Conservation (phyloP, 2,329 filamentous ascomycete species). For the Epichloe festucae region DNA sequence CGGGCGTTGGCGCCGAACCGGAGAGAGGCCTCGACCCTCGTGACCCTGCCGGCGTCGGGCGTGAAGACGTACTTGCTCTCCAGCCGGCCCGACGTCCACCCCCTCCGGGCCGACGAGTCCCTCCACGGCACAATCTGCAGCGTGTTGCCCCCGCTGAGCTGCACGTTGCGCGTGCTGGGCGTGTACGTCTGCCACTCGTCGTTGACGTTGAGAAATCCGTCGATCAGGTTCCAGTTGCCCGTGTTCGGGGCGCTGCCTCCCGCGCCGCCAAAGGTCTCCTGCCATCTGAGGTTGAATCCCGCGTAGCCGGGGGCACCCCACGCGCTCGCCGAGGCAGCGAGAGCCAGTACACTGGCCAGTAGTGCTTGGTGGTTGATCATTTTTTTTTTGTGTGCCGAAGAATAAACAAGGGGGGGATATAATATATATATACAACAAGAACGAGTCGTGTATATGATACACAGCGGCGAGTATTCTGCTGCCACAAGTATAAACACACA, state of each 20-base stretch:
- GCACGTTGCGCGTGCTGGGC: slow-evolving; percentile 31
- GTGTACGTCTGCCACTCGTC: slow-evolving; percentile 39
- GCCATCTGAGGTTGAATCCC: slow-evolving; percentile 28
- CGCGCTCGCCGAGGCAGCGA: slow-evolving; percentile 22
- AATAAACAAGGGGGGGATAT: background rate
- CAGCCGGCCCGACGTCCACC: slow-evolving; percentile 44
- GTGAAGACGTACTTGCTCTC: slow-evolving; percentile 36
- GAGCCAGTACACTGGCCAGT: slow-evolving; percentile 16
- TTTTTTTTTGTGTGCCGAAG: background rate
- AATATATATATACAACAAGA: background rate
- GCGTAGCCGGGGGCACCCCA: slow-evolving; percentile 24
- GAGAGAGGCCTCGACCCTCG: slow-evolving; percentile 32
- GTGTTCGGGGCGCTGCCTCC: slow-evolving; percentile 21
- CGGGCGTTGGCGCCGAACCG: slow-evolving; percentile 30
- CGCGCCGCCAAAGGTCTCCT: slow-evolving; percentile 28
- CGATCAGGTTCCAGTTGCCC: slow-evolving; percentile 29
- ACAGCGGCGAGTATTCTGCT: background rate
- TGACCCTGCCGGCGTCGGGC: slow-evolving; percentile 31
- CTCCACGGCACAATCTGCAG: slow-evolving; percentile 38
- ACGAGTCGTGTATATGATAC: background rate
- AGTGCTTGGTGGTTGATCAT: slow-evolving; percentile 12
- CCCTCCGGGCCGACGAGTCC: slow-evolving; percentile 17
- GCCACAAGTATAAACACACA: background rate
- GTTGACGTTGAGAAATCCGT: slow-evolving; percentile 32
- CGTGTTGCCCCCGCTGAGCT: slow-evolving; percentile 35